Conservation (phyloP, 306 rosid species). For the Fragaria nilgerrensis region DNA sequence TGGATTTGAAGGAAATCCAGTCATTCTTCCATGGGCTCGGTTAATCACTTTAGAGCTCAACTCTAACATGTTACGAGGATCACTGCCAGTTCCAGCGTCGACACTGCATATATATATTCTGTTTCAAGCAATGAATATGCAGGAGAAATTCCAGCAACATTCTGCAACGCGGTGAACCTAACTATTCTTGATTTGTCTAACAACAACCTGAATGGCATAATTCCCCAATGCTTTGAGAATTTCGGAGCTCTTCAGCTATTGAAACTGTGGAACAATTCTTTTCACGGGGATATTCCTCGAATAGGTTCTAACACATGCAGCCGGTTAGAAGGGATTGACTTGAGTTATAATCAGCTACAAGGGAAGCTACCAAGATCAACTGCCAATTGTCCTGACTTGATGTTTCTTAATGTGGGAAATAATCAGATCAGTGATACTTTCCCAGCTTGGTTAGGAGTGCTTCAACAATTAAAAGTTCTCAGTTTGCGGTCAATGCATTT, state of each 20-base stretch:
- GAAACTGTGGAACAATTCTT: no score
- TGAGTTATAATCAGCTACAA: no score
- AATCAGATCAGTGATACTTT: conserved; percentile 28
- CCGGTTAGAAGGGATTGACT: no score
- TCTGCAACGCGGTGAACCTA: conserved; percentile 11
- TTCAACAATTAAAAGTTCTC: conserved; percentile 13
- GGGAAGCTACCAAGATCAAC: no score
- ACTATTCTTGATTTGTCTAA: no score
- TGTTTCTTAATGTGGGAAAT: conserved; percentile 7
- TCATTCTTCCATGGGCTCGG: background rate
- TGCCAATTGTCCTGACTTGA: background rate
- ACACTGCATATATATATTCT: accelerated
- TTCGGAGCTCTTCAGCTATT: no score
- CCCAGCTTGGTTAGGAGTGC: conserved; percentile 44
- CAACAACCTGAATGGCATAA: no score
- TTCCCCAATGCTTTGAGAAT: no score
- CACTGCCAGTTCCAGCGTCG: conserved; percentile 13
- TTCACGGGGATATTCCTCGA: no score
- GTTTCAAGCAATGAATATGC: background rate
- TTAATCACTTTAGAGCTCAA: no score
- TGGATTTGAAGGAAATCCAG: conserved; percentile 11
- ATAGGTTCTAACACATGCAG: no score
- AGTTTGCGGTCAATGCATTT: conserved; percentile 20
- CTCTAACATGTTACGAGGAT: conserved; percentile 6
- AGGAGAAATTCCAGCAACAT: conserved; percentile 8